Evolutionary conservation across 352 stramenopile species (phyloP).

Genomic region (Pythium dissotocum): DNA sequence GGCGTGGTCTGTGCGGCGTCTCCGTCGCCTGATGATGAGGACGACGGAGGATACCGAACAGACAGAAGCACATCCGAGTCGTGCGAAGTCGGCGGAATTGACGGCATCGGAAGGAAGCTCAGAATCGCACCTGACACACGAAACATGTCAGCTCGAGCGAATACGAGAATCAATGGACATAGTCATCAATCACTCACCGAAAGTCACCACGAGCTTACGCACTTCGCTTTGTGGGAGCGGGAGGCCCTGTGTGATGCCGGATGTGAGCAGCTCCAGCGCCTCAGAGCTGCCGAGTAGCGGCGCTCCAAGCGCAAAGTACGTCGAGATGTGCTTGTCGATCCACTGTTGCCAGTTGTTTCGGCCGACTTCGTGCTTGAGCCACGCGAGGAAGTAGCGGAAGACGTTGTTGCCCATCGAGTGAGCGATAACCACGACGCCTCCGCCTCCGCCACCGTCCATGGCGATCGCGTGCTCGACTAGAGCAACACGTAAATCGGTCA

Average conservation of each 20-base stretch:
- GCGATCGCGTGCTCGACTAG: slow-evolving; percentile 63
- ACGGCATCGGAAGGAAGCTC: slow-evolving; percentile 71
- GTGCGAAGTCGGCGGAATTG: slow-evolving; percentile 42
- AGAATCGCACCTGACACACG: slow-evolving; percentile 53
- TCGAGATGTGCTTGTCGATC: slow-evolving; percentile 74
- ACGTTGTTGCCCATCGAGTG: slow-evolving; percentile 84
- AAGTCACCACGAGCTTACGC: slow-evolving; percentile 69
- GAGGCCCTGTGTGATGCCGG: slow-evolving; percentile 61
- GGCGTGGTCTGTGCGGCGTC: background rate
- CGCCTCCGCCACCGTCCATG: slow-evolving; percentile 37
- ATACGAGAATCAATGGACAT: background rate
- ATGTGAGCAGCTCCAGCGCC: slow-evolving; percentile 66
- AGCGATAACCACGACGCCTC: slow-evolving; percentile 68
- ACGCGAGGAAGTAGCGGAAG: slow-evolving; percentile 83
- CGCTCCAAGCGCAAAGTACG: slow-evolving; percentile 76
- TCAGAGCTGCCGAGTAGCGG: slow-evolving; percentile 72
- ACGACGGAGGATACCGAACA: slow-evolving; percentile 37
- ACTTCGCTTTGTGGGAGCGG: slow-evolving; percentile 68
- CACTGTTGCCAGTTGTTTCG: slow-evolving; percentile 70
- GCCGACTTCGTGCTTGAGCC: slow-evolving; percentile 75
- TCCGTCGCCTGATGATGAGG: background rate
- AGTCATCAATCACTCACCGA: slow-evolving; percentile 37
- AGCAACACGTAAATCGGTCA: background rate
- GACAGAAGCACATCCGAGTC: slow-evolving; percentile 60
- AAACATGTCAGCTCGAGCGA: background rate